Evolutionary conservation across 345 rosid species (phyloP), one percentile per base, ranked within the genome.

Genomic region (Gynandropsis gynandra): DNA sequence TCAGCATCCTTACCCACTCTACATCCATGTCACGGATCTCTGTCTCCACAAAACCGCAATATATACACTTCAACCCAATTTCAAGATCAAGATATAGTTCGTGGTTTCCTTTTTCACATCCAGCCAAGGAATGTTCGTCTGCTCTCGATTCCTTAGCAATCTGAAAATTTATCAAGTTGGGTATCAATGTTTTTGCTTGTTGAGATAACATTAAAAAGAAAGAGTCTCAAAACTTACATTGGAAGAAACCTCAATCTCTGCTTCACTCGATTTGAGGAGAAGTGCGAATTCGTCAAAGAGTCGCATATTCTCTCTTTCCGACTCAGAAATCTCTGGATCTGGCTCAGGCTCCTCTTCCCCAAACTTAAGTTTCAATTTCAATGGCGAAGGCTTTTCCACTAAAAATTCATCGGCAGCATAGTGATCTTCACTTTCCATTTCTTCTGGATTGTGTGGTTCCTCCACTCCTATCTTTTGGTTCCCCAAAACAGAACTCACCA

Each of bases 41-140:
- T 19, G 8, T 10, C 18, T 61, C 12, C 7, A 81, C 74, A 9
- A 49, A 58, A 15, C 54, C 10, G 58, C 88, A 81, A 36, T 37
- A 50, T 42, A 52, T 63, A 69, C 88, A 81, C 12, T 12, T 36
- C 35, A 74, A 5, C 17, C 88, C 88, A 42, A 72, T 54, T 52
- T 81, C 80, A 17, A 74, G 65, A 44, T 81, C 72, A 35, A 74
- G 69, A 50, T 43, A 15, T 10, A 76, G 50, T 0, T 59, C 43
- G 39, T 81, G 87, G 7, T 42, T 31, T 34, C 81, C 78, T 57
- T 17, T 67, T 5, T 9, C 9, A 63, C 83, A 73, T 7, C 9
- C 18, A 1, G 53, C 35, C 8, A 17, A 24, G 0, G 47, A 45
- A 66, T 27, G 53, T 17, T 66, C 70, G 40, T 52, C 61, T 33